Evolutionary conservation across 257 asterid species (phyloP).

Genomic region (Lavandula angustifolia): DNA sequence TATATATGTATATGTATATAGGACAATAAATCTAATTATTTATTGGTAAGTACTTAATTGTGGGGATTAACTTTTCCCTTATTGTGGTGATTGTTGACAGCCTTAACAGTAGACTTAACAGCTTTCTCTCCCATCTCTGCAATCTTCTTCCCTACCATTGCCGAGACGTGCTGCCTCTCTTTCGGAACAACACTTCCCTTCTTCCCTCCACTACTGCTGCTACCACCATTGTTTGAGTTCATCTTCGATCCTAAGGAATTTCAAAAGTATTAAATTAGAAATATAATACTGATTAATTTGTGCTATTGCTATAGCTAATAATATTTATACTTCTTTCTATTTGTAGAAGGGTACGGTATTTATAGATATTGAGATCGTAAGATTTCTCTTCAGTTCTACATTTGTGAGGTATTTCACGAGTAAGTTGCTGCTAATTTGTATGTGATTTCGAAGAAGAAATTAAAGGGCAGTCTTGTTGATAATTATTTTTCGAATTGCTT

Average conservation of each 20-base stretch:
- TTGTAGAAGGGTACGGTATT: neutral
- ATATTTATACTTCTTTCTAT: neutral
- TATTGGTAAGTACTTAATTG: no score
- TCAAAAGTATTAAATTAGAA: no score
- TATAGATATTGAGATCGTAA: no score
- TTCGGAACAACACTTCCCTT: constrained; percentile 25
- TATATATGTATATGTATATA: no score
- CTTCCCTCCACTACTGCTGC: neutral
- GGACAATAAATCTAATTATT: no score
- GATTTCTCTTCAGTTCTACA: no score
- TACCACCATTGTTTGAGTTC: neutral
- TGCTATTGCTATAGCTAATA: no score
- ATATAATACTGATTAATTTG: no score
- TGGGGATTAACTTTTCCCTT: no score
- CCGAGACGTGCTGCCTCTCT: constrained; percentile 26
- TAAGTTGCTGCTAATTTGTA: neutral
- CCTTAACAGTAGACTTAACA: constrained; percentile 7
- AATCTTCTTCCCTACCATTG: constrained; percentile 29
- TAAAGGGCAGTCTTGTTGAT: neutral
- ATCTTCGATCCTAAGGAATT: neutral
- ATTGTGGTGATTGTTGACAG: constrained; percentile 25
- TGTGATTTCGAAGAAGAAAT: neutral
- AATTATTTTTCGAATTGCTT: neutral
- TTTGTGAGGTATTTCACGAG: no score
- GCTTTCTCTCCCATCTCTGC: neutral